Percentiles rank a stretch among this genome's conserved stretches.
These are phyloP conservation scores for Hanseniaspora meyeri DNA, from an alignment of 805 yeast species.

Conservation along the genomic window DNA sequence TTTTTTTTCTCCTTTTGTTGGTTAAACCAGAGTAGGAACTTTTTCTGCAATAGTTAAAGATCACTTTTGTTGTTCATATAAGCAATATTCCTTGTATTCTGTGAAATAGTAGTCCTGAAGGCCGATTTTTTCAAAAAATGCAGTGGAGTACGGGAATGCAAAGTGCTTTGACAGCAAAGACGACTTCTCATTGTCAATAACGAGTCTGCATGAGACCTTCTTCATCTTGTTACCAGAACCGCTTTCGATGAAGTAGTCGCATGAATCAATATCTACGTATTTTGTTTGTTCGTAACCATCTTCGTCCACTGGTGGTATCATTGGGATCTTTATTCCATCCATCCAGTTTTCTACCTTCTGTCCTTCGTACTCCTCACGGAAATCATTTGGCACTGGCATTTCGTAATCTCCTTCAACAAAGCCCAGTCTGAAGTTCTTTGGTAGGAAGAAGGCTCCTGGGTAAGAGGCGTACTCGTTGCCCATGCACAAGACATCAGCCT, in stretches of 20 bases:
- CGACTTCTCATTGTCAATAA: conserved; percentile 32
- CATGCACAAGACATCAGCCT: conserved; percentile 49
- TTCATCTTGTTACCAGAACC: not conserved
- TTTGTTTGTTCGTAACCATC: conserved; percentile 46
- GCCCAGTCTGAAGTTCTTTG: conserved; percentile 46
- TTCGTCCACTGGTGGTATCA: conserved; percentile 63
- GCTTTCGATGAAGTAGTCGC: conserved; percentile 62
- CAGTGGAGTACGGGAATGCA: conserved; percentile 36
- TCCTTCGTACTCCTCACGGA: conserved; percentile 35
- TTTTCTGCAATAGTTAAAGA: no score
- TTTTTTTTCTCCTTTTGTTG: no score
- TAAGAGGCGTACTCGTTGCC: conserved; percentile 93
- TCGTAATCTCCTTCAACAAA: conserved; percentile 70
- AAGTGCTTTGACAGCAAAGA: conserved; percentile 29
- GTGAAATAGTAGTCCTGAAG: conserved; percentile 25
- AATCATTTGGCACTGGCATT: conserved; percentile 84
- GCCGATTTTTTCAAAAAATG: conserved; percentile 14
- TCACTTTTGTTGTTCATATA: conserved; percentile 24
- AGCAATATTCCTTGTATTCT: conserved; percentile 41
- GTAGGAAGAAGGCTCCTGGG: conserved; percentile 77
- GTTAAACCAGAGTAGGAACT: no score
- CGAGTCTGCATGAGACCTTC: conserved; percentile 28
- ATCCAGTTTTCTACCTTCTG: conserved; percentile 6
- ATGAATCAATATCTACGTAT: conserved; percentile 34
- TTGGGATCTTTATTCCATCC: conserved; percentile 31